Evolutionary conservation across 2,329 filamentous ascomycete genomes (phyloP), one percentile per base, ranked within the genome.

Genomic region (Diplodia corticola): DNA sequence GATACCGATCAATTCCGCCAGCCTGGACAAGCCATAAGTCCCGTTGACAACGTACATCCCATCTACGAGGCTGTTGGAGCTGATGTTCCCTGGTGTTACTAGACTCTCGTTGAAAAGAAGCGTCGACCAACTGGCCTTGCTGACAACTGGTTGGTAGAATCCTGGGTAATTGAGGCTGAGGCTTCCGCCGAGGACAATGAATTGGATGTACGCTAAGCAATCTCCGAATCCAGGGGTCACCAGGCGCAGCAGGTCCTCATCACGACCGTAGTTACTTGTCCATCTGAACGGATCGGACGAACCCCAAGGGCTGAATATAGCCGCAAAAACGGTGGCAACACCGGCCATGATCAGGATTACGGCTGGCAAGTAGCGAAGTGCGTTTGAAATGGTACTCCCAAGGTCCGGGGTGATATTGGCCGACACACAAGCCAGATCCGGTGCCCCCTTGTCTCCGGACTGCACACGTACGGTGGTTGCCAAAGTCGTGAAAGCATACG

Each of bases 151-250:
- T 75, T 97, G 94, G 76, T 93, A 99, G 75, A 91, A 99, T 12
- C 95, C 95, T 0, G 95, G 95, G 73, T 98, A 99, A 70, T 89
- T 88, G 69, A 99, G 82, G 7, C 90, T 92, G 67, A 99, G 82
- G 44, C 90, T 89, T n/a, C 94, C 94, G 0, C 93, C 95, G 67
- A 99, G 81, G 24, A 91, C 89, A 64, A 95, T 84, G 72, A 97
- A 99, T 75, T 99, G 95, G 20, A 99, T 91, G 76, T 99, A 98
- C 78, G 98, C 93, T 65, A 99, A 83, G 74, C 95, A 99, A 75
- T 99, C 95, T 6, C 92, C 93, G 75, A 99, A 98, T 0, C 95
- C 95, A 5, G 95, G 95, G 0, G 95, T 99, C 37, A 99, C 92
- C 55, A 99, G 83, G 65, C 95, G 89, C 64, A 99, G 83, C 70